These are phyloP conservation scores for Corinectria fuckeliana DNA, from an alignment of 2,329 filamentous ascomycete species.

Conservation along the genomic window DNA sequence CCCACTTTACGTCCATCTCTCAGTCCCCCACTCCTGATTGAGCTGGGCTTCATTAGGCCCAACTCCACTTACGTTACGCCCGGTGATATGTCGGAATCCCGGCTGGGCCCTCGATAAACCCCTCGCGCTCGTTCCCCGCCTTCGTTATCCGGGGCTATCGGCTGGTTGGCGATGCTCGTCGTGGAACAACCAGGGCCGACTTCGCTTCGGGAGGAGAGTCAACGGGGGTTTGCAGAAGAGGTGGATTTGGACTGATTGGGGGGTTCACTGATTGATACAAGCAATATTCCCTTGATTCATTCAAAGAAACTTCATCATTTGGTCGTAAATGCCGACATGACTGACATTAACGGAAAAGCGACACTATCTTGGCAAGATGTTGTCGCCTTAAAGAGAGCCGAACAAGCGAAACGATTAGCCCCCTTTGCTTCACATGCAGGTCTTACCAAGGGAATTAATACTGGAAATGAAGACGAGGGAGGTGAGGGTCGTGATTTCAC, in stretches of 20 bases:
- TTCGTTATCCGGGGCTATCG: neutral
- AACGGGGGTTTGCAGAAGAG: neutral
- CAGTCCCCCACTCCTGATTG: conserved; percentile 20
- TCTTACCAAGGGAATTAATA: neutral
- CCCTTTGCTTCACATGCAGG: neutral
- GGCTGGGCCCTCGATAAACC: conserved; percentile 4
- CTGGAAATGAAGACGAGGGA: neutral
- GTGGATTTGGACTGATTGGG: neutral
- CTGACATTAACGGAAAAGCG: neutral
- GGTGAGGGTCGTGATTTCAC: neutral
- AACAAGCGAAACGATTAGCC: neutral
- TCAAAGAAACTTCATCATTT: neutral
- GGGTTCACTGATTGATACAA: neutral
- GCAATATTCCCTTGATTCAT: neutral
- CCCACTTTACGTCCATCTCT: neutral
- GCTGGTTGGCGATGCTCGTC: neutral
- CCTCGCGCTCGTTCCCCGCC: conserved; percentile 2
- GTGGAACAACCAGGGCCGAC: neutral
- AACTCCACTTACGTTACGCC: conserved; percentile 1
- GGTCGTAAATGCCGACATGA: neutral
- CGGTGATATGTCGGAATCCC: conserved; percentile 1
- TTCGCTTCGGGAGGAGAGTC: neutral
- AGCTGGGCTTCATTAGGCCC: neutral
- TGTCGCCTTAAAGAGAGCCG: conserved; percentile 5
- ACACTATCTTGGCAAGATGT: conserved; percentile 12